Evolutionary conservation across 441 rosid genomes (phyloP).

Genomic region (Populus hybrid): DNA sequence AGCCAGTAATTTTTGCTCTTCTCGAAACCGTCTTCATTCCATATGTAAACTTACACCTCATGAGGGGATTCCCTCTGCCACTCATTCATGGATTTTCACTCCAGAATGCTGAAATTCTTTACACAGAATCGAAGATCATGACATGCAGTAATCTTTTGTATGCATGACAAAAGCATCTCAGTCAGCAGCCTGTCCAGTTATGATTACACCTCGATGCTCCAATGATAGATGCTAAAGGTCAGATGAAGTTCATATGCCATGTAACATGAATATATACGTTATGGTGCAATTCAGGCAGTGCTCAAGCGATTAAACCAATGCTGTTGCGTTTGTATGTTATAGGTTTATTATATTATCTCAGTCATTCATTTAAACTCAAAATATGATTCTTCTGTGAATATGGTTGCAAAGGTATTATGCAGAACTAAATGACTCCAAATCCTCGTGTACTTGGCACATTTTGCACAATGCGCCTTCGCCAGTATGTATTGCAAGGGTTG

Average conservation of each 20-base stretch:
- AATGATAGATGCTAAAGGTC: not conserved
- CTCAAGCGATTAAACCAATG: not conserved
- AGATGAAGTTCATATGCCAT: not conserved
- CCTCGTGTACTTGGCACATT: no score
- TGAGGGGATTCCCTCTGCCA: slow-evolving; percentile 65
- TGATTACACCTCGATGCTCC: not conserved
- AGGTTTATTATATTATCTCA: not conserved
- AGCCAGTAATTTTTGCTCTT: slow-evolving; percentile 46
- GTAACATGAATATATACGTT: not conserved
- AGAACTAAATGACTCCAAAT: no score
- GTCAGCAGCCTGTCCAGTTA: not conserved
- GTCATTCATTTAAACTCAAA: no score
- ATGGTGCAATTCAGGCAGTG: not conserved
- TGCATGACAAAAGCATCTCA: slow-evolving; percentile 14
- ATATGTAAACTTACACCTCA: slow-evolving; percentile 49
- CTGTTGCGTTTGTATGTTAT: not conserved
- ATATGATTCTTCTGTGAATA: no score
- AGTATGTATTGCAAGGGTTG: no score
- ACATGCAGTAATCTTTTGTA: slow-evolving; percentile 49
- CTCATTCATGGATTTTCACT: slow-evolving; percentile 47
- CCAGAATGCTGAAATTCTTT: slow-evolving; percentile 46
- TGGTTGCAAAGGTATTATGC: no score
- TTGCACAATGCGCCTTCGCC: no score
- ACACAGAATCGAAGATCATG: slow-evolving; percentile 34
- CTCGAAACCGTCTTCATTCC: slow-evolving; percentile 64